A percentile compares a stretch with the other conserved stretches of the same genome.
Evolutionary conservation across 2,329 filamentous ascomycete genomes (phyloP).

Genomic region (Aspergillus sp.): DNA sequence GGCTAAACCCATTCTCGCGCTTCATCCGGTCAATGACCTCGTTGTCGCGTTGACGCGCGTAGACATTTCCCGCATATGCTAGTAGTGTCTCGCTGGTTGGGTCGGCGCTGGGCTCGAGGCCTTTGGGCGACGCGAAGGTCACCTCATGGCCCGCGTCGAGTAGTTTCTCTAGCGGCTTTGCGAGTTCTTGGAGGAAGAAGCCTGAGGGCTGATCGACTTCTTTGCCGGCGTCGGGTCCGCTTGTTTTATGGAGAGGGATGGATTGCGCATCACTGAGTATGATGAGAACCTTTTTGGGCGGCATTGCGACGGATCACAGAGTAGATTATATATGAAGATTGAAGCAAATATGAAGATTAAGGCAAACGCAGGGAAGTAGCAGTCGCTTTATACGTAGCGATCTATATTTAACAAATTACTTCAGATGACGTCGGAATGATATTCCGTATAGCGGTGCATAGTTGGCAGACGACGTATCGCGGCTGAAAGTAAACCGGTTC

Average conservation of each 20-base stretch:
- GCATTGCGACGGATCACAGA: constrained; percentile 8
- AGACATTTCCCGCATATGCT: constrained; percentile 39
- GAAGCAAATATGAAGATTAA: too few relatives aligned
- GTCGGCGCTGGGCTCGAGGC: constrained; percentile 34
- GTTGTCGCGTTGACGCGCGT: constrained; percentile 33
- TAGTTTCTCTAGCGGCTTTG: constrained; percentile 28
- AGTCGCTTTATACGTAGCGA: too few relatives aligned
- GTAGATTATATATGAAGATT: neutral
- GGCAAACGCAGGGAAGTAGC: too few relatives aligned
- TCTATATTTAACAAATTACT: too few relatives aligned
- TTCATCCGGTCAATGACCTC: constrained; percentile 38
- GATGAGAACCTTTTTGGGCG: constrained; percentile 35
- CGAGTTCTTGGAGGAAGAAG: constrained; percentile 33
- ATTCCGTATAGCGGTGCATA: too few relatives aligned
- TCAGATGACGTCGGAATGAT: too few relatives aligned
- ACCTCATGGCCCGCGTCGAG: constrained; percentile 33
- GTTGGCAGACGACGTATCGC: too few relatives aligned
- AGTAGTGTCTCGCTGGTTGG: constrained; percentile 34
- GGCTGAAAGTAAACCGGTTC: too few relatives aligned
- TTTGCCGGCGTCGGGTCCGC: constrained; percentile 13
- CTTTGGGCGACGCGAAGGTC: constrained; percentile 38
- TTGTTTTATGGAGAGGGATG: constrained; percentile 27
- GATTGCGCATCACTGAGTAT: constrained; percentile 35
- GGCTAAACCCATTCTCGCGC: constrained; percentile 34
- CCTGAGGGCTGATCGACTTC: constrained; percentile 21